phyloP scores from a whole-genome alignment of 176 grass and related monocot species.

The Carex littledalei region DNA sequence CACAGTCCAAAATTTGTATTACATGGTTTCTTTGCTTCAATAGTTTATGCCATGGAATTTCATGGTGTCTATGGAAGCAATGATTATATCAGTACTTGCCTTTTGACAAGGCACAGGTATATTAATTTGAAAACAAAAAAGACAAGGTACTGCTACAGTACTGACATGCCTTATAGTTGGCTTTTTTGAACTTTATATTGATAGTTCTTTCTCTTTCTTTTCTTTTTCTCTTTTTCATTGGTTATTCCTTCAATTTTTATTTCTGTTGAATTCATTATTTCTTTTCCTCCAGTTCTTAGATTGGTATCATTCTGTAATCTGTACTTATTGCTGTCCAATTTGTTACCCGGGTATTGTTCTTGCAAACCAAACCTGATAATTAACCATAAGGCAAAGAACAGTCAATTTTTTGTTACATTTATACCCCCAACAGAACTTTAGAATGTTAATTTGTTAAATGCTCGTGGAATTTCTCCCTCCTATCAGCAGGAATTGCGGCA shows the following conservation, averaged over 20 bases:
- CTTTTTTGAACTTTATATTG: neutral
- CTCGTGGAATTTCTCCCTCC: neutral
- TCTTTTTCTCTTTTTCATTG: neutral
- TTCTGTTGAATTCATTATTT: neutral
- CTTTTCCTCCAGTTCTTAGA: neutral
- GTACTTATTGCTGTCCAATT: neutral
- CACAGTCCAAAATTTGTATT: neutral
- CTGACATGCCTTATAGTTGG: neutral
- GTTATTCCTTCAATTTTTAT: neutral
- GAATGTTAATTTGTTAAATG: neutral
- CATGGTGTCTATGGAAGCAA: neutral
- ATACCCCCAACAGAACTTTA: neutral
- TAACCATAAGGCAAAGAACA: neutral
- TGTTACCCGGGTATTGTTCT: neutral
- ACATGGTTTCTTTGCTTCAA: neutral
- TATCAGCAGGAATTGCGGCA: slow-evolving; percentile 35
- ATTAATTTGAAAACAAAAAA: neutral
- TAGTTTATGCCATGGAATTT: neutral
- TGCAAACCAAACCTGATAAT: neutral
- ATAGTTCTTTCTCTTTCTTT: neutral
- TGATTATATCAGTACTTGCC: neutral
- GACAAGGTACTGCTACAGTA: neutral
- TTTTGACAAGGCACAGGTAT: neutral
- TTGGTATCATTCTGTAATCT: neutral
- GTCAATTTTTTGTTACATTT: neutral